These are phyloP conservation scores for Phytophthora sp. DNA, from an alignment of 352 stramenopile genomes.

Conservation along the genomic window DNA sequence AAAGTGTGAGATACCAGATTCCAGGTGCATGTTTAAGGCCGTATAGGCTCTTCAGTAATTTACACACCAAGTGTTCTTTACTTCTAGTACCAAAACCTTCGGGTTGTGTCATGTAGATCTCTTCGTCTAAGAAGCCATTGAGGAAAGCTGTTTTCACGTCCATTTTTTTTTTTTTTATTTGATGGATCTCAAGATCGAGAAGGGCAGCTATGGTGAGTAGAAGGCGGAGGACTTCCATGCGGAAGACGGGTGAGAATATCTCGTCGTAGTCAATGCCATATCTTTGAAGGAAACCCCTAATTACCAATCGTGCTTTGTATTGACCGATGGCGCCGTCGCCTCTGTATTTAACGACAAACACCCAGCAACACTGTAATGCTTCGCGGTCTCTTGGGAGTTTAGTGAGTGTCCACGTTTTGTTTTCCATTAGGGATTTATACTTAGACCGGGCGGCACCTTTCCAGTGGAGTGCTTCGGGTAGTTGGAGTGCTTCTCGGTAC, in stretches of 20 bases:
- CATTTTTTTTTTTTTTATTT: too few species aligned
- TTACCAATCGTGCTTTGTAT: slow-evolving; percentile 16
- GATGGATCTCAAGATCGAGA: background rate
- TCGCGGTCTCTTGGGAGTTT: background rate
- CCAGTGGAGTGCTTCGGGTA: too few species aligned
- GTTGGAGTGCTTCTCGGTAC: slow-evolving; percentile 9
- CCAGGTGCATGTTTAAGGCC: slow-evolving; percentile 1
- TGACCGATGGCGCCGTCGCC: slow-evolving; percentile 11
- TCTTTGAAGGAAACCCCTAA: slow-evolving; percentile 18
- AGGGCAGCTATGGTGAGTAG: background rate
- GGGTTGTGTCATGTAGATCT: background rate
- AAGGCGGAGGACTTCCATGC: background rate
- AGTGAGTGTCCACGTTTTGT: slow-evolving; percentile 17
- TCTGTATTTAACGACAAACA: slow-evolving; percentile 28
- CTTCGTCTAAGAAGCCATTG: background rate
- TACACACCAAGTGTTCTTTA: slow-evolving; percentile 3
- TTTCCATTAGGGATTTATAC: slow-evolving; percentile 17
- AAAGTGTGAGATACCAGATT: slow-evolving; percentile 2
- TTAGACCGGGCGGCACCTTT: background rate
- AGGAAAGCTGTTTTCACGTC: too few species aligned
- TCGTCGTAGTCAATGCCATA: background rate
- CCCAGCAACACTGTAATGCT: background rate
- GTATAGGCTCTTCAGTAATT: background rate
- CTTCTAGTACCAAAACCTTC: background rate
- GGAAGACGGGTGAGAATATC: background rate